phyloP scores from a whole-genome alignment of 179 eudicot genomes.

The Actinidia arguta region DNA sequence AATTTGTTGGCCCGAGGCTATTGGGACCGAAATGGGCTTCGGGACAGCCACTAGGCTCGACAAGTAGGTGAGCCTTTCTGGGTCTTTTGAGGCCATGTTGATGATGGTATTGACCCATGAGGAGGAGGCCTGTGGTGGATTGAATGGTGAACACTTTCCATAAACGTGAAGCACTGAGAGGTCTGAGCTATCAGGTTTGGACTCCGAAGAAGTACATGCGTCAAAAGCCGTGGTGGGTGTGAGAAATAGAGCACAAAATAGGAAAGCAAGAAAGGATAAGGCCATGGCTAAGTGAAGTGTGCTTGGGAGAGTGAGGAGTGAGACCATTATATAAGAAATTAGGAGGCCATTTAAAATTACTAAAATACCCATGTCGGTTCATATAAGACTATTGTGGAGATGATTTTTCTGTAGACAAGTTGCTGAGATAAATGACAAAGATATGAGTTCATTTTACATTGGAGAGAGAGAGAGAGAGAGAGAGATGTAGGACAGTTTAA shows the following conservation, averaged over 20 bases:
- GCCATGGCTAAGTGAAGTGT: constrained; percentile 22
- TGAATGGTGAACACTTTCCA: constrained; percentile 84
- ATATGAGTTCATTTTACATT: neutral
- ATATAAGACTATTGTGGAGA: neutral
- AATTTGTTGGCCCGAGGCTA: constrained; percentile 82
- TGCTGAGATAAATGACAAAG: constrained; percentile 1
- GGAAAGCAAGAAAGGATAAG: constrained; percentile 30
- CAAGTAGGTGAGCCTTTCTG: constrained; percentile 59
- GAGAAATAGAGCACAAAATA: constrained; percentile 43
- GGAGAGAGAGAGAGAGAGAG: neutral
- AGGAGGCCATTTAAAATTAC: neutral
- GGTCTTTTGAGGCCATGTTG: constrained; percentile 85
- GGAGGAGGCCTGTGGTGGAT: constrained; percentile 42
- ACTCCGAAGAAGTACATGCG: constrained; percentile 42
- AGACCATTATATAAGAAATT: constrained; percentile 13
- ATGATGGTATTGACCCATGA: constrained; percentile 65
- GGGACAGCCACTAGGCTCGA: constrained; percentile 56
- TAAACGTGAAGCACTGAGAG: constrained; percentile 73
- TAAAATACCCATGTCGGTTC: too few species aligned
- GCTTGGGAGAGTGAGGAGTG: neutral
- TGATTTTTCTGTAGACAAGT: neutral
- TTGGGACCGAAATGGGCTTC: constrained; percentile 56
- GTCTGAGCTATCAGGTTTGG: constrained; percentile 46
- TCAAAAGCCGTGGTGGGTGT: constrained; percentile 39
- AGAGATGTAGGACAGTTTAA: neutral